Evolutionary conservation across 441 rosid species (phyloP), one percentile per base, ranked within the genome.

Genomic region (Gossypium laxum): DNA sequence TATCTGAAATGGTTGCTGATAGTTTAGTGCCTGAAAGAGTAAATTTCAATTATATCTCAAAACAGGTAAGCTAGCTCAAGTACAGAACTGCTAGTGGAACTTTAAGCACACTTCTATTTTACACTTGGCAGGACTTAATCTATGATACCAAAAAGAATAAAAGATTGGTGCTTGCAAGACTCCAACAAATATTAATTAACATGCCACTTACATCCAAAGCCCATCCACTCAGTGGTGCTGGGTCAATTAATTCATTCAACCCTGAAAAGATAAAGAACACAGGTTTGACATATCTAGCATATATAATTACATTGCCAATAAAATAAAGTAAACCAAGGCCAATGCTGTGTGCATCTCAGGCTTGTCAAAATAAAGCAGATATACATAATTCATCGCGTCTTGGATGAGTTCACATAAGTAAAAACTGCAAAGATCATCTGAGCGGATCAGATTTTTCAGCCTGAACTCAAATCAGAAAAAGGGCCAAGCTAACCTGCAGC

Each of bases 121-220:
- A 70, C 30, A 45, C 12, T 56, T 8, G 7, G 24, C 43, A 67
- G 57, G 58, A 45, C 12, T 38, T 12, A 15, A 59, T 38, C 21
- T 12, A 50, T 6, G 51, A 52, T 6, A 22, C 59, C 2, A 24
- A 50, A 26, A 38, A 32, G 52, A 22, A 50, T n/a, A 30, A 1
- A 70, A 21, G 43, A 22, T 18, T 19, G 17, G 45, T 38, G 55
- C 14, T 56, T 7, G 30, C n/a, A 1, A 17, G 30, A 48, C 47
- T 48, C 50, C 14, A 50, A 24, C 50, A n/a, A 12, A 65, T 57
- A 19, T 52, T 32, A 48, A 7, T 50, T 21, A 70, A 64, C 54
- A 6, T 47, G 32, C 32, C 55, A 73, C 77, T 69, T 70, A 73
- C 77, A 41, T 69, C 64, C 56, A 50, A 56, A 69, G 72, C 69